Conservation (phyloP, 1,284 basidiomycete genomes). For the Anthracocystis panici-leucophaei region DNA sequence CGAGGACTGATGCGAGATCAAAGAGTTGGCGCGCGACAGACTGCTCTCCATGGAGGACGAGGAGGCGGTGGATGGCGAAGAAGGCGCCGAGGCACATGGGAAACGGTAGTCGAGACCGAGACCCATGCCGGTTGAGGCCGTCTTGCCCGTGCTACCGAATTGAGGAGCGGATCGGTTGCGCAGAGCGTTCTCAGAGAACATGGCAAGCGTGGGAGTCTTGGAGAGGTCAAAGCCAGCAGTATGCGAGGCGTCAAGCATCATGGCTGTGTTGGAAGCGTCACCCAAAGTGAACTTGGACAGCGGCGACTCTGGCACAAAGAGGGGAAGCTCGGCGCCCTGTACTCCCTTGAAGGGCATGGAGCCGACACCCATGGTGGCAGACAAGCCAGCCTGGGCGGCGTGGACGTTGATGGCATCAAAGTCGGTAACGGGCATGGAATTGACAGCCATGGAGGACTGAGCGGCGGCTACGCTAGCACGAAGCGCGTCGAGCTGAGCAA, state of each 20-base stretch:
- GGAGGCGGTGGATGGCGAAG: slow-evolving; percentile 46
- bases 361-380: slow-evolving; percentile 7
- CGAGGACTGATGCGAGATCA: slow-evolving; percentile 7
- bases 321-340: slow-evolving; percentile 43
- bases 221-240: slow-evolving; percentile 30
- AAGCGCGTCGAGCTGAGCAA: slow-evolving; percentile 31
- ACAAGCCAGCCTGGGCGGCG: slow-evolving; percentile 10
- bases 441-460: slow-evolving; percentile 15
- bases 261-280: slow-evolving; percentile 9
- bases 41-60: slow-evolving; percentile 32
- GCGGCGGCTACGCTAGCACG: slow-evolving; percentile 25
- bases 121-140: slow-evolving; percentile 19
- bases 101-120: slow-evolving; percentile 44
- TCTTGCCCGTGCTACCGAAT: slow-evolving; percentile 14
- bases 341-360: slow-evolving; percentile 36
- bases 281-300: slow-evolving; percentile 39
- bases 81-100: slow-evolving; percentile 35
- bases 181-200: slow-evolving; percentile 44
- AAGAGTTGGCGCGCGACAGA: slow-evolving; percentile 18
- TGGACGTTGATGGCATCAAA: slow-evolving; percentile 17
- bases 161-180: slow-evolving; percentile 30
- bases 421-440: slow-evolving; percentile 11
- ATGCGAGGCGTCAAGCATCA: slow-evolving; percentile 29
- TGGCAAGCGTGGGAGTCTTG: slow-evolving; percentile 47
- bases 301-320: slow-evolving; percentile 44